phyloP scores from a whole-genome alignment of 78 protist species.

The Dictyostelium purpureum region DNA sequence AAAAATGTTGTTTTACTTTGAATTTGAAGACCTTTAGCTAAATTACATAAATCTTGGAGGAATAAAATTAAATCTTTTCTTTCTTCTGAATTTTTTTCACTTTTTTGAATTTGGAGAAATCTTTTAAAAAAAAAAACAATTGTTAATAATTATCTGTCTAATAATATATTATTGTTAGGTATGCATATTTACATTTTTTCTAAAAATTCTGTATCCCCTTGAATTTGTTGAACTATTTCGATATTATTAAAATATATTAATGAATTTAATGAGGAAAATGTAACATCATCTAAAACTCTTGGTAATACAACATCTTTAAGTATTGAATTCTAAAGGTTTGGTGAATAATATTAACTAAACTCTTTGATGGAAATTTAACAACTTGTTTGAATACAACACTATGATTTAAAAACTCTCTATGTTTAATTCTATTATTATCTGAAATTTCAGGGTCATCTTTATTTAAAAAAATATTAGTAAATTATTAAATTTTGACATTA shows the following conservation, averaged over 20 bases:
- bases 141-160: not conserved
- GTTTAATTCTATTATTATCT: slow-evolving; percentile 32
- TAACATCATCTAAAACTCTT: slow-evolving; percentile 89
- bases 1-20: slow-evolving; percentile 60
- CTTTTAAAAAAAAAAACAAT: not conserved
- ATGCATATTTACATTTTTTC: slow-evolving; percentile 34
- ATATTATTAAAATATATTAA: slow-evolving; percentile 85
- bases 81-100: slow-evolving; percentile 24
- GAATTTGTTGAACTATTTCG: slow-evolving; percentile 77
- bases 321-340: slow-evolving; percentile 90
- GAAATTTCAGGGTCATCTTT: slow-evolving; percentile 89
- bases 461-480: not conserved
- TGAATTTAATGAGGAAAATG: slow-evolving; percentile 84
- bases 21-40: slow-evolving; percentile 75
- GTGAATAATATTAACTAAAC: slow-evolving; percentile 77
- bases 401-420: slow-evolving; percentile 80
- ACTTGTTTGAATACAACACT: slow-evolving; percentile 81
- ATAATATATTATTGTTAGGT: not conserved
- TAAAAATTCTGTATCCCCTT: slow-evolving; percentile 61
- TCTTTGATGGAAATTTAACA: slow-evolving; percentile 59
- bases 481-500: not conserved
- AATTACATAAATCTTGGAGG: slow-evolving; percentile 79
- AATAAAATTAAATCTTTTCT: slow-evolving; percentile 68
- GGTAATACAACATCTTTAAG: slow-evolving; percentile 92
- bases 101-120: slow-evolving; percentile 33